A percentile compares a stretch with the other conserved stretches of the same genome.
Evolutionary conservation across 2,329 filamentous ascomycete genomes (phyloP).

Genomic region (Didymella pomorum): DNA sequence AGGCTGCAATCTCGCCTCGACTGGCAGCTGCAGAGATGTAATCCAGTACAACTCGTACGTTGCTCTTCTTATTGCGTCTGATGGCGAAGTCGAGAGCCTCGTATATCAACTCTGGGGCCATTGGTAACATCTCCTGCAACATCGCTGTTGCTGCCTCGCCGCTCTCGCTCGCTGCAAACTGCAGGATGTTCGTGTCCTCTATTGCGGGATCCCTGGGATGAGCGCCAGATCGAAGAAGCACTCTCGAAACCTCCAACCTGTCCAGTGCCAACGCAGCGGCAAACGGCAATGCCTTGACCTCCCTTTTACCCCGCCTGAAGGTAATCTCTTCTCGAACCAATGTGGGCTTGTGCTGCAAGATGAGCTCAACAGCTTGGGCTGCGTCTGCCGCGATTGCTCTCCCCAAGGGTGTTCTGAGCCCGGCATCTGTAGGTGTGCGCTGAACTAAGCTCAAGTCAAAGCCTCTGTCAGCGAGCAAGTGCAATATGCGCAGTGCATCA

Average conservation of each 20-base stretch:
- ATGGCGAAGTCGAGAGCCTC: conserved; percentile 29
- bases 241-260: conserved; percentile 23
- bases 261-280: conserved; percentile 25
- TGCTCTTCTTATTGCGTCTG: conserved; percentile 23
- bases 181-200: conserved; percentile 29
- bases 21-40: conserved; percentile 27
- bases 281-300: conserved; percentile 28
- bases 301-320: conserved; percentile 28
- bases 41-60: conserved; percentile 26
- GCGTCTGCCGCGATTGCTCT: conserved; percentile 29
- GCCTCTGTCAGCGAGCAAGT: conserved; percentile 23
- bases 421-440: conserved; percentile 27
- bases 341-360: conserved; percentile 23
- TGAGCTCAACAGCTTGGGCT: conserved; percentile 30
- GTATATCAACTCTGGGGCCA: conserved; percentile 29
- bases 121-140: conserved; percentile 26
- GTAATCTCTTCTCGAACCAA: conserved; percentile 28
- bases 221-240: conserved; percentile 27
- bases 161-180: conserved; percentile 24
- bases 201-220: conserved; percentile 31
- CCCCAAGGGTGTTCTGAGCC: conserved; percentile 23
- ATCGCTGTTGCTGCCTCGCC: conserved; percentile 25
- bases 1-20: conserved; percentile 25
- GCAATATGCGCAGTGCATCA: conserved; percentile 32
- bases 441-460: conserved; percentile 25